Conservation (phyloP, 306 rosid genomes). For the Cicer arietinum region DNA sequence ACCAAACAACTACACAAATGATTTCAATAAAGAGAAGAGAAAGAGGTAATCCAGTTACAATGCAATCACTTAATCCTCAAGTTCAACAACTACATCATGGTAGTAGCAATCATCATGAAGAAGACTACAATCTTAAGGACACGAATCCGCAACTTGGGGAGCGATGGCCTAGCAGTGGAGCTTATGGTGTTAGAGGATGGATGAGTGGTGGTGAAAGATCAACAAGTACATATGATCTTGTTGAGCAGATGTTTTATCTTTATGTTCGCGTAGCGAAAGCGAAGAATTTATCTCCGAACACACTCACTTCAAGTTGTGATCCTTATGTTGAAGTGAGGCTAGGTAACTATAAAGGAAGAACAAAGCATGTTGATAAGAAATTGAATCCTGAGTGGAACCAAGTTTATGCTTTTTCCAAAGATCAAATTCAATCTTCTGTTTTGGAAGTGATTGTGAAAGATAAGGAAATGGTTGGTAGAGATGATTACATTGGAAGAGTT, state of each 20-base stretch:
- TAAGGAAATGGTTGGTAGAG: slow-evolving; percentile 86
- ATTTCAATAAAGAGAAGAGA: slow-evolving; percentile 61
- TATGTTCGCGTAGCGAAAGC: slow-evolving; percentile 84
- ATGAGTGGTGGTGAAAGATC: slow-evolving; percentile 67
- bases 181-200: slow-evolving; percentile 71
- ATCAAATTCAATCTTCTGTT: slow-evolving; percentile 74
- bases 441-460: slow-evolving; percentile 90
- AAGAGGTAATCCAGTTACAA: slow-evolving; percentile 55
- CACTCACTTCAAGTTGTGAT: slow-evolving; percentile 74
- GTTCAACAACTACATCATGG: slow-evolving; percentile 51
- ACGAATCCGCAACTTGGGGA: slow-evolving; percentile 84
- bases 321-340: slow-evolving; percentile 91
- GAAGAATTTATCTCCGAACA: slow-evolving; percentile 72
- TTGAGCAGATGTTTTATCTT: slow-evolving; percentile 84
- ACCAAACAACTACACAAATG: slow-evolving; percentile 47
- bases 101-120: slow-evolving; percentile 51
- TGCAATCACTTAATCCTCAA: slow-evolving; percentile 45
- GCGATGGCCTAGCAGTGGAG: slow-evolving; percentile 74
- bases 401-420: slow-evolving; percentile 92
- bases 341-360: slow-evolving; percentile 91
- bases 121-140: slow-evolving; percentile 66
- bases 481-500: slow-evolving; percentile 85
- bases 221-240: slow-evolving; percentile 82
- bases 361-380: slow-evolving; percentile 77
- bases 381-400: slow-evolving; percentile 94